A percentile compares a stretch with the other conserved stretches of the same genome.
These are phyloP conservation scores for Fagopyrum tataricum DNA, from an alignment of 148 eudicot genomes.

Conservation along the genomic window DNA sequence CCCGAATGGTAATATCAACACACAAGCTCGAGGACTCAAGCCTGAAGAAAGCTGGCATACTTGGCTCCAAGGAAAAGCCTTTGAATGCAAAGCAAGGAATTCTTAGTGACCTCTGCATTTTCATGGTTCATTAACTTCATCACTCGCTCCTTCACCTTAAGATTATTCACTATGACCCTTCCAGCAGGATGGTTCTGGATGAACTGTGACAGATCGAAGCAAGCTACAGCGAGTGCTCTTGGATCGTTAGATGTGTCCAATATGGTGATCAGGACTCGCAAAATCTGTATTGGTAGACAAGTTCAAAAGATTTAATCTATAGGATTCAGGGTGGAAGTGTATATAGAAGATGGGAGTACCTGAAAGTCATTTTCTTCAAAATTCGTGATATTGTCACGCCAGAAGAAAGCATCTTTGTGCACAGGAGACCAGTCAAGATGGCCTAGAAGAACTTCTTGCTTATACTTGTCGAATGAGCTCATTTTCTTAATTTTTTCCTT, in stretches of 20 bases:
- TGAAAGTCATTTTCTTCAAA: slow-evolving; percentile 96
- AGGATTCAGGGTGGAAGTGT: not conserved
- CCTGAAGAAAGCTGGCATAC: slow-evolving; percentile 97
- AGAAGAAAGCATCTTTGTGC: slow-evolving; percentile 86
- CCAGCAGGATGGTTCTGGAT: slow-evolving; percentile 96
- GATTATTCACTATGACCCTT: slow-evolving; percentile 72
- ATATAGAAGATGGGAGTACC: slow-evolving; percentile 30
- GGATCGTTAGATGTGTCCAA: slow-evolving; percentile 77
- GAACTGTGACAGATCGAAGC: slow-evolving; percentile 94
- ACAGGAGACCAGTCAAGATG: slow-evolving; percentile 98
- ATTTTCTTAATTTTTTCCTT: slow-evolving; percentile 76
- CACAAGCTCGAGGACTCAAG: slow-evolving; percentile 29
- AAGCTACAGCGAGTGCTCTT: slow-evolving; percentile 82
- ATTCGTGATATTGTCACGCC: slow-evolving; percentile 75
- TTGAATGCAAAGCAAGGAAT: slow-evolving; percentile 85
- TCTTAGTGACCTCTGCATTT: slow-evolving; percentile 87
- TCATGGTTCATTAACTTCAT: slow-evolving; percentile 95
- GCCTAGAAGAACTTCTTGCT: slow-evolving; percentile 94
- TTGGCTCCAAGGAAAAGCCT: slow-evolving; percentile 99
- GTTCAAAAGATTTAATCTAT: not conserved
- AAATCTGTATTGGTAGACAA: slow-evolving; percentile 37
- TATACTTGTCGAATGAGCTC: slow-evolving; percentile 93
- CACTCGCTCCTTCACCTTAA: slow-evolving; percentile 91
- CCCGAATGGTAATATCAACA: not conserved
- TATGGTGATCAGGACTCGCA: slow-evolving; percentile 85